A percentile compares a stretch with the other conserved stretches of the same genome.
phyloP scores from a whole-genome alignment of 306 rosid species.

The Medicago truncatula region MtrunA17r5.0-ANR NC_053046.1:36682001-36682500 shows the following conservation, averaged over 20 bases:
- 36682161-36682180: slow-evolving; percentile 29
- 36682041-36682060: background rate
- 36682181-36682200: slow-evolving; percentile 85
- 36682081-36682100: slow-evolving; percentile 8
- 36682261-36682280: slow-evolving; percentile 93
- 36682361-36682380: background rate
- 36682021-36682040: slow-evolving; percentile 3
- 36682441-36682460: background rate
- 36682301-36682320: slow-evolving; percentile 53
- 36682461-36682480: slow-evolving; percentile 21
- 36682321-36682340: slow-evolving; percentile 6
- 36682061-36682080: slow-evolving; percentile 13
- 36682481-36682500: background rate
- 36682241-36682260: slow-evolving; percentile 54
- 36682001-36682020: slow-evolving; percentile 31
- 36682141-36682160: too few relatives aligned
- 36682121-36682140: background rate
- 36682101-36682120: slow-evolving; percentile 3
- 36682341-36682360: slow-evolving; percentile 14
- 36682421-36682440: background rate
- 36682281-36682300: slow-evolving; percentile 96
- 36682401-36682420: too few relatives aligned
- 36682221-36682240: slow-evolving; percentile 74
- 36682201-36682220: slow-evolving; percentile 86
- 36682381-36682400: background rate